These are phyloP conservation scores for Cinnamomum chago DNA, from an alignment of 164 flowering plant species.

Conservation along the genomic window DNA sequence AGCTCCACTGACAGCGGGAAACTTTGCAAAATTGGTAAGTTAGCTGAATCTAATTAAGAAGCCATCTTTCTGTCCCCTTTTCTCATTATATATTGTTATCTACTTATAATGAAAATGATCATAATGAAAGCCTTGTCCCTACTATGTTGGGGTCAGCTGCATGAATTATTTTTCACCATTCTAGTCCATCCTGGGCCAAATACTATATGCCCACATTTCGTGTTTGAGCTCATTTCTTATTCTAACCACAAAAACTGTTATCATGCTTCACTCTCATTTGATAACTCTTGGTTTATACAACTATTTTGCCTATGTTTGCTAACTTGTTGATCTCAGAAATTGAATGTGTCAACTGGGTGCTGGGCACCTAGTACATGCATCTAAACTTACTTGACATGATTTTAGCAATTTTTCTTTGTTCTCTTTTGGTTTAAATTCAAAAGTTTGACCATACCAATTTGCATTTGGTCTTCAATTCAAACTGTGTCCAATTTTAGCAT, in stretches of 20 bases:
- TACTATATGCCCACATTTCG: neutral
- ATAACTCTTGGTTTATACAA: neutral
- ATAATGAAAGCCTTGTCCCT: neutral
- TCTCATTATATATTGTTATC: neutral
- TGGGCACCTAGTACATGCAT: neutral
- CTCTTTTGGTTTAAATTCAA: neutral
- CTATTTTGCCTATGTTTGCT: neutral
- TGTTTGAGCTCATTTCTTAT: neutral
- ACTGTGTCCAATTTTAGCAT: too few species aligned
- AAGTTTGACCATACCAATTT: too few species aligned
- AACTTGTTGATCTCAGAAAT: neutral
- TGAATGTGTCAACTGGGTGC: neutral
- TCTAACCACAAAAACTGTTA: neutral
- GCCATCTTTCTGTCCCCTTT: neutral
- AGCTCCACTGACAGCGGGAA: slow-evolving; percentile 91
- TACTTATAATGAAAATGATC: neutral
- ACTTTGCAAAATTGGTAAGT: slow-evolving; percentile 95
- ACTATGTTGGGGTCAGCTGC: neutral
- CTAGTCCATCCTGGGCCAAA: too few species aligned
- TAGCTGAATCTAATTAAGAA: slow-evolving; percentile 31
- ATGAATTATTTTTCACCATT: too few species aligned
- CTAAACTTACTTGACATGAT: neutral
- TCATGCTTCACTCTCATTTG: neutral
- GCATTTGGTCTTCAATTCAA: too few species aligned
- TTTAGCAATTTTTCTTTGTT: too few species aligned